Evolutionary conservation across 495 filamentous ascomycete species (phyloP).

Genomic region (Xylaria castorea): DNA sequence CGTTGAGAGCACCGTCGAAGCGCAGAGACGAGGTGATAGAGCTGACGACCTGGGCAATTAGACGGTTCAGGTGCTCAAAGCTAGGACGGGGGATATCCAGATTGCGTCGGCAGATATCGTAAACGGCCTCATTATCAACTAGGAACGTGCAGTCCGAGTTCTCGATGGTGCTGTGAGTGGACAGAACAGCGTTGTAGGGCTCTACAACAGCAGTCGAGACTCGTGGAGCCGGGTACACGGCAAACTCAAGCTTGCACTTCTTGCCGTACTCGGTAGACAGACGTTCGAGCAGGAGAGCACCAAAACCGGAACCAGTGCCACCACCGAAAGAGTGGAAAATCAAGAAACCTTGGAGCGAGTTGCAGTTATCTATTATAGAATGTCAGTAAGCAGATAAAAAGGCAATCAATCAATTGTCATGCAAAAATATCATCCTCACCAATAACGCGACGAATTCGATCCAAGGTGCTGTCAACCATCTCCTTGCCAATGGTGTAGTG

Average conservation of each 20-base stretch:
- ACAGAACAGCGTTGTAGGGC: slow-evolving; percentile 91
- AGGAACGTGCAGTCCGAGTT: slow-evolving; percentile 93
- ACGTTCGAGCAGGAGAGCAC: slow-evolving; percentile 84
- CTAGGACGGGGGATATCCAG: slow-evolving; percentile 85
- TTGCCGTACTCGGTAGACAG: slow-evolving; percentile 89
- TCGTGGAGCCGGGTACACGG: slow-evolving; percentile 85
- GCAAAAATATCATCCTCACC: slow-evolving; percentile 57
- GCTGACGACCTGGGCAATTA: slow-evolving; percentile 91
- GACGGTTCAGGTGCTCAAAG: slow-evolving; percentile 87
- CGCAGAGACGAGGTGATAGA: slow-evolving; percentile 90
- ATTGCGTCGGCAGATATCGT: slow-evolving; percentile 90
- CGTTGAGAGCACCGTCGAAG: slow-evolving; percentile 90
- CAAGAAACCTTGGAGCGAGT: slow-evolving; percentile 87
- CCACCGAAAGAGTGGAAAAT: slow-evolving; percentile 96
- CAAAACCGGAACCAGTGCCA: slow-evolving; percentile 90
- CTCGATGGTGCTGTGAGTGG: slow-evolving; percentile 92
- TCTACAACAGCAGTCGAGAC: slow-evolving; percentile 89
- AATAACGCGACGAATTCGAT: slow-evolving; percentile 82
- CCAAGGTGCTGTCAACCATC: slow-evolving; percentile 81
- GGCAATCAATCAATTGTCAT: not conserved
- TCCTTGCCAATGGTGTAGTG: slow-evolving; percentile 96
- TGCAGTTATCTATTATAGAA: slow-evolving; percentile 75
- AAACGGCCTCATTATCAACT: slow-evolving; percentile 92
- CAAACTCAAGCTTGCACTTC: slow-evolving; percentile 95
- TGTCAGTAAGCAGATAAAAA: not conserved